These are phyloP conservation scores for Davidsoniella australis DNA, from an alignment of 2,329 filamentous ascomycete genomes.

Conservation along the genomic window DNA sequence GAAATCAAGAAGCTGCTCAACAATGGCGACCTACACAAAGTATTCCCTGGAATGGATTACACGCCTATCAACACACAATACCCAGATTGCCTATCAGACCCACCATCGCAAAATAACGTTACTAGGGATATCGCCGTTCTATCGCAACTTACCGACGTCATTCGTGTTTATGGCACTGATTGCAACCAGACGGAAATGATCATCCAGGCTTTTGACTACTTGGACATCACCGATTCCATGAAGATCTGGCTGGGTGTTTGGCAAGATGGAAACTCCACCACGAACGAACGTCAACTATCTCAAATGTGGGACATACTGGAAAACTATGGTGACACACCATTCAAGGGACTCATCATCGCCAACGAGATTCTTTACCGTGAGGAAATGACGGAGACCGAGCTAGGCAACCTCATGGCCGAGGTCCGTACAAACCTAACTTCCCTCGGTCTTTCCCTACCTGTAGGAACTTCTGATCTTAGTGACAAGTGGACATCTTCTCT, in stretches of 20 bases:
- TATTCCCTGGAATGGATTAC: constrained; percentile 92
- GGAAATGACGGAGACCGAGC: constrained; percentile 47
- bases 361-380: constrained; percentile 66
- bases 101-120: constrained; percentile 83
- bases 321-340: constrained; percentile 46
- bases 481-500: constrained; percentile 66
- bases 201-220: constrained; percentile 58
- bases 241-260: constrained; percentile 93
- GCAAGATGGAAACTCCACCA: constrained; percentile 70
- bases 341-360: constrained; percentile 67
- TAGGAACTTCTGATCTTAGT: constrained; percentile 79
- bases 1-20: constrained; percentile 72
- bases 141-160: constrained; percentile 71
- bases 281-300: constrained; percentile 62
- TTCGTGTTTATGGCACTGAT: constrained; percentile 86
- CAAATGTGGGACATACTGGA: constrained; percentile 79
- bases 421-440: constrained; percentile 58
- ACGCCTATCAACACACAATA: constrained; percentile 85
- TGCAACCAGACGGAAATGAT: constrained; percentile 97
- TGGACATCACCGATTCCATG: constrained; percentile 53
- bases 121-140: constrained; percentile 82
- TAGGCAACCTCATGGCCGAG: constrained; percentile 46
- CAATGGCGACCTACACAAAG: constrained; percentile 70
- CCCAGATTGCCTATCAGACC: constrained; percentile 59
- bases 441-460: constrained; percentile 50